Evolutionary conservation across 148 eudicot genomes (phyloP), one percentile per base, ranked within the genome.

Genomic region (Rhododendron henanense): DNA sequence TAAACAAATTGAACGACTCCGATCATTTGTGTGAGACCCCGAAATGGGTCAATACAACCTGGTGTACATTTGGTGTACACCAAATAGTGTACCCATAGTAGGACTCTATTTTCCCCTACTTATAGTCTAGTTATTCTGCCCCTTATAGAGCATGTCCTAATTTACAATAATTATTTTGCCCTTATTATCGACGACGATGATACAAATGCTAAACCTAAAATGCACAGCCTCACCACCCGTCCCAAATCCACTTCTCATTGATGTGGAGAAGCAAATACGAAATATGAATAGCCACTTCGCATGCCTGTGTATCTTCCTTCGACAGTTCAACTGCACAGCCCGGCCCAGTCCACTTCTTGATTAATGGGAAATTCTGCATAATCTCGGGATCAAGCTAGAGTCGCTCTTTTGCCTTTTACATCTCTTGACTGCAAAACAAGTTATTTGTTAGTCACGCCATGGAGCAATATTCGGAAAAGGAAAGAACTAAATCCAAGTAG

Each of bases 391-490:
- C 84, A 92, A 28, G 99, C 99, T 71, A 96, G 91, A 37, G 99
- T 96, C 67, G 95, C 99, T 89, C 96, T 90, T 89, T 96, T 96
- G 91, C 99, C 99, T 88, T 96, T 96, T 28, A 91, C 90, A 85
- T 94, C 98, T 89, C 97, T 94, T 33, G 98, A 94, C 99, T 96
- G 98, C 90, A 90, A 71, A 8, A 53, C 18, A 87, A 57, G 81
- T 75, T 63, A 39, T 61, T 48, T 77, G 59, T 86, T 73, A 84
- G 84, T 57, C 28, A 84, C 63, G 23, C 9, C 28, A 25, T 51
- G 25, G 28, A 61, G 28, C 75, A 69, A 69, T 28, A 63, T 44
- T 61, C 39, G 3, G 82, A 0, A 18, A 55, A 78, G 74, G 14
- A 41, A 55, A 69, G 16, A 83, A 14, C 41, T 14, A 21, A 21